phyloP scores from a whole-genome alignment of 306 rosid genomes.

The Inga laurina region DNA sequence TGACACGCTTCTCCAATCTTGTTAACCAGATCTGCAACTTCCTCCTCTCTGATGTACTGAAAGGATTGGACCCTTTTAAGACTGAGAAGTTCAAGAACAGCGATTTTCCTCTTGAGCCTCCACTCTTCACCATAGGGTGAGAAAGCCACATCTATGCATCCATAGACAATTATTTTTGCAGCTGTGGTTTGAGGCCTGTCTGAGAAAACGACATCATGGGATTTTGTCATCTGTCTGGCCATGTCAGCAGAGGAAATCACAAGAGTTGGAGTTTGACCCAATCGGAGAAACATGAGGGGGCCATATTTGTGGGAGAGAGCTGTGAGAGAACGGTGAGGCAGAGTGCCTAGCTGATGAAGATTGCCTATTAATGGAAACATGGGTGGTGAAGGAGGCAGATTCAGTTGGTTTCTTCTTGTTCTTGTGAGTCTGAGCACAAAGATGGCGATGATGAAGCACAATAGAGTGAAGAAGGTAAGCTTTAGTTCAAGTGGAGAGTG shows the following conservation, averaged over 20 bases:
- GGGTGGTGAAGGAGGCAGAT: slow-evolving; percentile 47
- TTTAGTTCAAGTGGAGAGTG: neutral
- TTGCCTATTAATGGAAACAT: slow-evolving; percentile 47
- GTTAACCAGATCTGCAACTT: neutral
- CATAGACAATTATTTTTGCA: neutral
- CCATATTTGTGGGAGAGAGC: slow-evolving; percentile 40
- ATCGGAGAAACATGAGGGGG: slow-evolving; percentile 35
- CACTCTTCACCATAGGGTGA: slow-evolving; percentile 15
- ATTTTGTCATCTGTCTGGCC: neutral
- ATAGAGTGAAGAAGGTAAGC: neutral
- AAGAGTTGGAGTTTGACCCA: slow-evolving; percentile 31
- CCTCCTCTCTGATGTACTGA: slow-evolving; percentile 33
- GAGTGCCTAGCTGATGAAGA: slow-evolving; percentile 47
- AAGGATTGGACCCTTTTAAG: slow-evolving; percentile 28
- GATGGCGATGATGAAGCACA: neutral
- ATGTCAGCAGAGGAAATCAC: slow-evolving; percentile 19
- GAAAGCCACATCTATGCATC: slow-evolving; percentile 4
- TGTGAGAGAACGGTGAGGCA: slow-evolving; percentile 40
- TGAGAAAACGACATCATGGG: neutral
- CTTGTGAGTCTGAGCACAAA: neutral
- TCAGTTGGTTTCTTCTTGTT: neutral
- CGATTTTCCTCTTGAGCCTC: slow-evolving; percentile 6
- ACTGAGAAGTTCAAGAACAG: slow-evolving; percentile 29
- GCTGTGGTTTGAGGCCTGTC: slow-evolving; percentile 3
- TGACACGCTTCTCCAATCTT: neutral